Evolutionary conservation across 2,329 filamentous ascomycete species (phyloP).

Genomic region (Ophiocordyceps camponoti-leonardi): DNA sequence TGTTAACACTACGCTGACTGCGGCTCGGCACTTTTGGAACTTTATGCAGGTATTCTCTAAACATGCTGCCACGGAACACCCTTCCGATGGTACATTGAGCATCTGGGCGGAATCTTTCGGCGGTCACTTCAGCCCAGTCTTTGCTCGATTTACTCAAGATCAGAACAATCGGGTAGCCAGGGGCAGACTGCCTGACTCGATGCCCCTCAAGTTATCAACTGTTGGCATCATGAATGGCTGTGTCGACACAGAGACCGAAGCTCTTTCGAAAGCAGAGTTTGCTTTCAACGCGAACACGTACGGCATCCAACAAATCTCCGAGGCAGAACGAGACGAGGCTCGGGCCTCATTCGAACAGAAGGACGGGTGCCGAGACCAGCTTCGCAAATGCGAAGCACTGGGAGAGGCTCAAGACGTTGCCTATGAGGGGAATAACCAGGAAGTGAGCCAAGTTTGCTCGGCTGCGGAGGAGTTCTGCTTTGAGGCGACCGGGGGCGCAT

Average conservation of each 20-base stretch:
- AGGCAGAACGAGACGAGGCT: conserved; percentile 15
- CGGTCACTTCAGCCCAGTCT: conserved; percentile 51
- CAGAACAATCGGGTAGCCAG: conserved; percentile 37
- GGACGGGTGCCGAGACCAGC: conserved; percentile 34
- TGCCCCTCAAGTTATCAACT: conserved; percentile 28
- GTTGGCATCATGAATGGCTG: conserved; percentile 56
- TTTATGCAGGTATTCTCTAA: not conserved
- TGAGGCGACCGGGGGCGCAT: not conserved
- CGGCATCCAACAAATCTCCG: conserved; percentile 37
- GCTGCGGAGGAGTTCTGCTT: not conserved
- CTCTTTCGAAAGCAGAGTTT: conserved; percentile 35
- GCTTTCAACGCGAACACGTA: conserved; percentile 43
- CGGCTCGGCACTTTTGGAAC: conserved; percentile 34
- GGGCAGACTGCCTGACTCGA: conserved; percentile 15
- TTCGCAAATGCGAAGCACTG: conserved; percentile 33
- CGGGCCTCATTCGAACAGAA: conserved; percentile 12
- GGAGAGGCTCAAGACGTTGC: conserved; percentile 6
- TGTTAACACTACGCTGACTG: conserved; percentile 33
- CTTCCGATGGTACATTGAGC: conserved; percentile 36
- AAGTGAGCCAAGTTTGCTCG: not conserved
- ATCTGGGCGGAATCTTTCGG: conserved; percentile 54
- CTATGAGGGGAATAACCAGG: not conserved
- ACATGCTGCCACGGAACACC: conserved; percentile 33
- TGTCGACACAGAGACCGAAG: conserved; percentile 45
- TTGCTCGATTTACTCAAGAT: conserved; percentile 38